Conservation (phyloP, 2,329 filamentous ascomycete genomes). For the Pseudogymnoascus sp. region DNA sequence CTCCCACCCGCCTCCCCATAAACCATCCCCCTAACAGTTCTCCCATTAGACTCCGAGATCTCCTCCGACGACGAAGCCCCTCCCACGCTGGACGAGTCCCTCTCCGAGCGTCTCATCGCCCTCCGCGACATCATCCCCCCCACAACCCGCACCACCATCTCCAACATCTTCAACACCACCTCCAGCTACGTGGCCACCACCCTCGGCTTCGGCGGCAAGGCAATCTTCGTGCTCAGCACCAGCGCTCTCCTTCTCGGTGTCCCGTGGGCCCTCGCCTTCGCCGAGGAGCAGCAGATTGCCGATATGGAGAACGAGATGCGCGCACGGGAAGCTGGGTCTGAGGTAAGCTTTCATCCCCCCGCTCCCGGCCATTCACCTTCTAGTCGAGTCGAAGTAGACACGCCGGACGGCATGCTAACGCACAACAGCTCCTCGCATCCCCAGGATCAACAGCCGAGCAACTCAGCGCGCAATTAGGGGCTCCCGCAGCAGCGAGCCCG, state of each 20-base stretch:
- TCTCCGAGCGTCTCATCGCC: constrained; percentile 62
- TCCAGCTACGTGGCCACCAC: constrained; percentile 50
- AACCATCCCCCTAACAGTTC: background rate
- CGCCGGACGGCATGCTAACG: background rate
- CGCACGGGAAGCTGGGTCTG: constrained; percentile 85
- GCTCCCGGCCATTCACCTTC: background rate
- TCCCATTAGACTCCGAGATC: constrained; percentile 63
- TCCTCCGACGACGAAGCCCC: constrained; percentile 67
- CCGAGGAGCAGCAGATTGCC: constrained; percentile 91
- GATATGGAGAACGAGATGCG: constrained; percentile 98
- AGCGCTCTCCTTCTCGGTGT: constrained; percentile 84
- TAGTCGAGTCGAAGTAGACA: background rate
- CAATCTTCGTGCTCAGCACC: constrained; percentile 84
- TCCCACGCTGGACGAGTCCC: constrained; percentile 44
- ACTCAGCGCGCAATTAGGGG: constrained; percentile 1
- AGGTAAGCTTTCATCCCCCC: constrained; percentile 38
- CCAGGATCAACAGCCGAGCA: background rate
- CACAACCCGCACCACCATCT: constrained; percentile 59
- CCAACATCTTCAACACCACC: constrained; percentile 48
- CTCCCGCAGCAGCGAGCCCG: background rate
- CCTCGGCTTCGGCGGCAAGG: constrained; percentile 69
- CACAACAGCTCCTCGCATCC: background rate
- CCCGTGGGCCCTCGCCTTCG: constrained; percentile 84
- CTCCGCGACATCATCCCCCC: constrained; percentile 70
- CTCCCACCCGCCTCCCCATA: background rate